Evolutionary conservation across 352 stramenopile species (phyloP), one percentile per base, ranked within the genome.

Genomic region (Pythium sp.): DNA sequence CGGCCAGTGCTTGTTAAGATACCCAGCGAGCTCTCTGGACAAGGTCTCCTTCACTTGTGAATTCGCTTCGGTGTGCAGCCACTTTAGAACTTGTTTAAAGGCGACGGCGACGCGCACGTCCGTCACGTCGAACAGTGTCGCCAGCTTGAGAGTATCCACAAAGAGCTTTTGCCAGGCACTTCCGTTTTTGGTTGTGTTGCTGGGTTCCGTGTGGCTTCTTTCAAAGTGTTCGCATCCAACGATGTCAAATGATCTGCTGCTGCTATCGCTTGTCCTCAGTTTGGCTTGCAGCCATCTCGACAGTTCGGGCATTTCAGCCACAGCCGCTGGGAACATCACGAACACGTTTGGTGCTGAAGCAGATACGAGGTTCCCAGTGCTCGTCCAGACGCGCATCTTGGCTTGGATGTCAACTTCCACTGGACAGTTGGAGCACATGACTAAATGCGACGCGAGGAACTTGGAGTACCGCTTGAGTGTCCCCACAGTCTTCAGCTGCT

Each of bases 1-100:
- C 18, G 65, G 57, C 85, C 85, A 93, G 11, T 73, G 65, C 0
- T 70, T 71, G 32, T 92, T 79, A 41, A 92, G 47, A 26, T 78
- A 66, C 7, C 70, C 63, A 22, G 79, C 78, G 28, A 93, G 67
- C 55, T 78, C 72, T 32, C 56, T 66, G 15, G 86, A 92, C n/a
- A 91, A 62, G 0, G 22, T 70, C 9, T 72, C 68, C 34, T 84
- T 90, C 3, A 74, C 18, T 4, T 46, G 30, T 5, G 65, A 8
- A 47, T 82, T 63, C 24, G 68, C 7, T 24, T 92, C 86, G 3
- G 22, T 34, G 41, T 80, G 68, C 34, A 91, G 74, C 86, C 80
- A 91, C 62, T 74, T 62, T 22, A 91, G 66, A 11, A 87, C 28
- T 14, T 78, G 55, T 8, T 71, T 53, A 22, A 87, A 63, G 7